Base-by-base conservation (phyloP, 2,329 filamentous ascomycete species). In the Trichoderma koningii region DNA sequence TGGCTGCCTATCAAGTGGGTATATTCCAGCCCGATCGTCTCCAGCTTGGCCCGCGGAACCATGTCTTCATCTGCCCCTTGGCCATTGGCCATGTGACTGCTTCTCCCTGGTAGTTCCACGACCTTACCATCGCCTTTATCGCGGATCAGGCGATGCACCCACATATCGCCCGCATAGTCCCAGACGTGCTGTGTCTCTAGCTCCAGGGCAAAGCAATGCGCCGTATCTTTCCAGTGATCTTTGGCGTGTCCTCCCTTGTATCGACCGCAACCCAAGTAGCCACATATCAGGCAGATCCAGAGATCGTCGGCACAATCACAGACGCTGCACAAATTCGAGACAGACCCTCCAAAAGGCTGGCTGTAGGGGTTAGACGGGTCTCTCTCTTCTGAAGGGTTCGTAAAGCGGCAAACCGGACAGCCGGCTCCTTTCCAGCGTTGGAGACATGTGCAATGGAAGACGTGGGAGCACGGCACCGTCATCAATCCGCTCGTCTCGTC, bases 101-200 rank as follows among this genome's bases (percentile, higher is more conserved):
- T 80, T 66, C 83, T 80, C 2, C 85, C 84, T 0, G 93, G 92
- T n/a, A 97, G 83, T 76, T 98, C 94, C 19, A 97, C 90, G 3
- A 97, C 84, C 76, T 97, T 97, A 26, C 92, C 92, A 75, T 97
- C 93, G 10, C 92, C 89, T 79, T 97, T 97, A 73, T 93, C 92
- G 69, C 96, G 90, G 64, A 99, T 96, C 59, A 98, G 86, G 10
- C 95, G 89, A 77, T 99, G 95, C 55, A 98, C 95, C 83, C 97
- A 99, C 73, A 90, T 91, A 73, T 99, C 95, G 5, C 92, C 93
- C 0, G 91, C 92, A 69, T 99, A 99, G 77, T 99, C 95, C 95
- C 95, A 99, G 1, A 99, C 93, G 71, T 97, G 90, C 75, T 99
- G 94, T 0, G 93, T 96, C 67, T 90, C 88, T 44, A 98, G 86